Evolutionary conservation across 192 early-diverging fungal species (phyloP), one percentile per base, ranked within the genome.

Genomic region (Phycomyces blakesleeanus): DNA sequence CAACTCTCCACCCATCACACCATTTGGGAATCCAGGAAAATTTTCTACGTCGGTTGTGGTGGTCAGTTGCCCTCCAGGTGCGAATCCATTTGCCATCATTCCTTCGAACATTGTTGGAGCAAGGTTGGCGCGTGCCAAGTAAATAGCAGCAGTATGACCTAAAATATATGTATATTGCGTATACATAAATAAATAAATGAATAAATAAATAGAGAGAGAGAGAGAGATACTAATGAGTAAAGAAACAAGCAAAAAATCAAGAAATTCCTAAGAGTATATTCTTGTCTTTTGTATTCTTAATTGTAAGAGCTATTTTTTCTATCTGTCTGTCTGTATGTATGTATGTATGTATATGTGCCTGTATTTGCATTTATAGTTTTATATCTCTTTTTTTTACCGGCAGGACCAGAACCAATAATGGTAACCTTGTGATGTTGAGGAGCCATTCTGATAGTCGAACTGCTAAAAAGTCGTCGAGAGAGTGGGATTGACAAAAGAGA

Each of bases 21-120:
- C 91, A 25, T 83, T 80, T n/a, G 96, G 96, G 72, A 96, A 98
- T 27, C 96, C 96, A 34, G 94, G 96, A 71, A 91, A 87, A 81
- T 93, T 96, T 76, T 96, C 95, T 20, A 97, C 91, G 49, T 97
- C 95, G 55, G 93, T 97, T 21, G 94, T 97, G n/a, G 95, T 96
- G 16, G 94, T 96, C 21, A 97, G 85, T 80, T 81, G 81, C 42
- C 83, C 78, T 63, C 81, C 79, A 22, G 81, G 71, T 51, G 81
- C 79, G 52, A 84, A 78, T 21, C 87, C 94, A 57, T 89, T 95
- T 22, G 97, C 94, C 82, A 97, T 82, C 79, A 94, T 94, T 39
- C 97, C 95, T 75, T 98, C 97, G 71, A 90, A 98, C 78, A 98
- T 81, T 58, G 93, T 83, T 5, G 97, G 97, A 40, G 88, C 71